These are phyloP conservation scores for Neodidymelliopsis sp. DNA, from an alignment of 2,329 filamentous ascomycete genomes.

Conservation along the genomic window DNA sequence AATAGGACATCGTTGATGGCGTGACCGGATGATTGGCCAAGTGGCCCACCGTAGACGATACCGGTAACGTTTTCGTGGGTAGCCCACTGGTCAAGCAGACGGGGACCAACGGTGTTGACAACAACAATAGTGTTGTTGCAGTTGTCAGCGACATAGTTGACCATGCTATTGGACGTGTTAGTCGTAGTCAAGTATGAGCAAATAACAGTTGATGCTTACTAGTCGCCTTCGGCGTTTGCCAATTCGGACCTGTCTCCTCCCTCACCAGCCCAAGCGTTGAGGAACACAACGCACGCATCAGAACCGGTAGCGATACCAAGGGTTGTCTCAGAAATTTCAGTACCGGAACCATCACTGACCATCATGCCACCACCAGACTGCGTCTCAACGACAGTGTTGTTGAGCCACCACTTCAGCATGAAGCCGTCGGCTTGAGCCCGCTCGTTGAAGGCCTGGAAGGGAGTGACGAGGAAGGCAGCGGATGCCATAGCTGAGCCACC, in stretches of 20 bases:
- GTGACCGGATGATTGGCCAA: slow-evolving; percentile 81
- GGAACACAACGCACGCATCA: slow-evolving; percentile 29
- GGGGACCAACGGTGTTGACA: slow-evolving; percentile 64
- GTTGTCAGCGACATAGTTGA: slow-evolving; percentile 52
- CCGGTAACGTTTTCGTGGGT: slow-evolving; percentile 79
- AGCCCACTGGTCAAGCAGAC: slow-evolving; percentile 78
- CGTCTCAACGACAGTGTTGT: slow-evolving; percentile 15
- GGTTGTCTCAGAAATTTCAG: slow-evolving; percentile 17
- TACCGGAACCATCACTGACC: slow-evolving; percentile 15
- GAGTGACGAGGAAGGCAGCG: slow-evolving; percentile 9
- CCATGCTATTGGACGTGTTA: slow-evolving; percentile 30
- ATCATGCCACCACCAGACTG: slow-evolving; percentile 9
- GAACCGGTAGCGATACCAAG: slow-evolving; percentile 12
- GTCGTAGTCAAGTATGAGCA: not conserved
- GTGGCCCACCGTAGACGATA: slow-evolving; percentile 80
- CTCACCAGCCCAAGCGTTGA: slow-evolving; percentile 26
- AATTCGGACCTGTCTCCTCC: slow-evolving; percentile 16
- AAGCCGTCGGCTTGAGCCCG: slow-evolving; percentile 17
- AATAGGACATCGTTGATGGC: slow-evolving; percentile 79
- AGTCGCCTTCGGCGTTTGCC: slow-evolving; percentile 12
- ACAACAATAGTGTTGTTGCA: slow-evolving; percentile 60
- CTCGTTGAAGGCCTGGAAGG: slow-evolving; percentile 15
- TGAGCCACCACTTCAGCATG: slow-evolving; percentile 23
- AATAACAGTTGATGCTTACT: slow-evolving; percentile 12
- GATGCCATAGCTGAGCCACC: slow-evolving; percentile 20